A percentile compares a stretch with the other conserved stretches of the same genome.
Evolutionary conservation across 306 rosid genomes (phyloP).

Genomic region (Sesbania bispinosa): DNA sequence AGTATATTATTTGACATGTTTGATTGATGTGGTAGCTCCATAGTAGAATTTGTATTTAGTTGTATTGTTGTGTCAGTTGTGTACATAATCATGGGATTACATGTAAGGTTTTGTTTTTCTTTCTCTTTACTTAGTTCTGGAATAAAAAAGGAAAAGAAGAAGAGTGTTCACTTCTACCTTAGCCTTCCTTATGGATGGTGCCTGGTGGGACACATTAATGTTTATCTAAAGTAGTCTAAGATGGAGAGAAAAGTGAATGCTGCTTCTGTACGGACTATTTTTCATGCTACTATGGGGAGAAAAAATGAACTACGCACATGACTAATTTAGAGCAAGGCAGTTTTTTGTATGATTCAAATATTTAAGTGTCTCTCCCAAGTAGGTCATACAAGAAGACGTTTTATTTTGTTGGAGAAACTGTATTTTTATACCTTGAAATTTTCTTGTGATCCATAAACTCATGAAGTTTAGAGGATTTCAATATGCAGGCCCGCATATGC

Average conservation of each 20-base stretch:
- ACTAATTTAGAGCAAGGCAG: neutral
- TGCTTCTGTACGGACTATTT: neutral
- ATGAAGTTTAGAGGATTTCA: neutral
- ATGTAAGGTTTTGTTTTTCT: neutral
- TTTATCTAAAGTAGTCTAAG: neutral
- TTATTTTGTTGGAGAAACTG: neutral
- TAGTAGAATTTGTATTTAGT: neutral
- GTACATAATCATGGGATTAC: neutral
- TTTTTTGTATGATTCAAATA: neutral
- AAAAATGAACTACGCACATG: neutral
- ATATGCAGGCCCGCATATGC: neutral
- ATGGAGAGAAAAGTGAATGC: slow-evolving; percentile 14
- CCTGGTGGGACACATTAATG: no score
- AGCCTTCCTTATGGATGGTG: no score
- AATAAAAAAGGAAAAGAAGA: neutral
- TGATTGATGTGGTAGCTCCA: neutral
- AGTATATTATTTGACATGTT: neutral
- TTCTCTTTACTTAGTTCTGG: neutral
- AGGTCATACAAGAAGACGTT: neutral
- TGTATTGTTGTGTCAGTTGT: neutral
- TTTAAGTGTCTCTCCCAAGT: neutral
- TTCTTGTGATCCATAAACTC: neutral
- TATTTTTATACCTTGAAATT: neutral
- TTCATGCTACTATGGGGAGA: neutral
- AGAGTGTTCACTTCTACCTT: neutral